A percentile compares a stretch with the other conserved stretches of the same genome.
Evolutionary conservation across 306 rosid genomes (phyloP).

Genomic region (Malus sieversii): DNA sequence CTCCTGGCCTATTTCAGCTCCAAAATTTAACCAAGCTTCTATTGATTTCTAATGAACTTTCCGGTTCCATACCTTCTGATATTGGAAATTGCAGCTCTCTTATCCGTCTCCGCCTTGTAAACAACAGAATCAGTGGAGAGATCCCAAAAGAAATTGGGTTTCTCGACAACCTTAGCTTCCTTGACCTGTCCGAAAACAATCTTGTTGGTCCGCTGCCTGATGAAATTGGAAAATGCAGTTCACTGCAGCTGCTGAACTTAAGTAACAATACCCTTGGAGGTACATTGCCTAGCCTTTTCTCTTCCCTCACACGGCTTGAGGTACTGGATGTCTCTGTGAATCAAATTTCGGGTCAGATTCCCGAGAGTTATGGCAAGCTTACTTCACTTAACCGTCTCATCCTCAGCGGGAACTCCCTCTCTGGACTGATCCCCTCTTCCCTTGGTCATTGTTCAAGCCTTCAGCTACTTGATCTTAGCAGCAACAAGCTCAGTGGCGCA

Average conservation of each 20-base stretch:
- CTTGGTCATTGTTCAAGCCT: constrained; percentile 59
- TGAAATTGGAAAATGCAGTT: constrained; percentile 60
- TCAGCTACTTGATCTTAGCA: constrained; percentile 71
- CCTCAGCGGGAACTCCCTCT: constrained; percentile 45
- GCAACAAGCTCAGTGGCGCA: constrained; percentile 54
- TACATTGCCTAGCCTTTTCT: constrained; percentile 43
- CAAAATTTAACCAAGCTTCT: constrained; percentile 69
- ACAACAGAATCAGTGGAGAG: constrained; percentile 58
- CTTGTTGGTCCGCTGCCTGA: constrained; percentile 55
- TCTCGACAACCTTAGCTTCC: constrained; percentile 50
- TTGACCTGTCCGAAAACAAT: constrained; percentile 68
- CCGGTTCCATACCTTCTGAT: constrained; percentile 57
- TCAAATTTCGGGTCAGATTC: constrained; percentile 47
- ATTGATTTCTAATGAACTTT: constrained; percentile 62
- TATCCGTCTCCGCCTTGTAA: constrained; percentile 48
- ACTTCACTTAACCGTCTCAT: constrained; percentile 56
- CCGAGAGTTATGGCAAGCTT: constrained; percentile 48
- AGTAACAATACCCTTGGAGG: constrained; percentile 75
- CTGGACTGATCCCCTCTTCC: constrained; percentile 58
- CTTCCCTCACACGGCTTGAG: constrained; percentile 57
- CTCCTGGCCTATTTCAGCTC: constrained; percentile 61
- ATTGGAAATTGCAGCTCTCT: constrained; percentile 70
- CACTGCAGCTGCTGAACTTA: constrained; percentile 71
- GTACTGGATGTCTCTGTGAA: constrained; percentile 69
- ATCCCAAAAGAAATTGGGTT: constrained; percentile 61